Evolutionary conservation across 345 rosid species (phyloP).

Genomic region (Psidium guajava): DNA sequence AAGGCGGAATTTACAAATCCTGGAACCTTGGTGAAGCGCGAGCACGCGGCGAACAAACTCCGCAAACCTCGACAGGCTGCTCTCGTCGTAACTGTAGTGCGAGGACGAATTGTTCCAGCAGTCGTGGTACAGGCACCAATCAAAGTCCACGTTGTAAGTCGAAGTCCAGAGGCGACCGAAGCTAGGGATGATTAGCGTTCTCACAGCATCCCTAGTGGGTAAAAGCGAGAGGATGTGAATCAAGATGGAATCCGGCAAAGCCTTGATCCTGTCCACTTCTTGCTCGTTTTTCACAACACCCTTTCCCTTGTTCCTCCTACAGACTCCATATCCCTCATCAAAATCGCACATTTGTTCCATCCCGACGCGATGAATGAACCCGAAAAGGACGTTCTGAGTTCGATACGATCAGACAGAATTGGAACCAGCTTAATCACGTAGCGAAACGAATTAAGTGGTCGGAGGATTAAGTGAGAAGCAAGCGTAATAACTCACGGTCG

Average conservation of each 20-base stretch:
- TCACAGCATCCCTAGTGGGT: constrained; percentile 5
- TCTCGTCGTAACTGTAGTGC: neutral
- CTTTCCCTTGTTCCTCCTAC: neutral
- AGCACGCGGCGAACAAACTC: neutral
- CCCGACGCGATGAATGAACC: neutral
- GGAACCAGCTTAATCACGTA: neutral
- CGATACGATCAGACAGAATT: neutral
- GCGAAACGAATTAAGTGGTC: neutral
- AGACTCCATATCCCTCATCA: neutral
- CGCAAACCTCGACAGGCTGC: neutral
- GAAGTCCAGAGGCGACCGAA: constrained; percentile 5
- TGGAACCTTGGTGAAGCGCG: neutral
- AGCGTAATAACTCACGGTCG: neutral
- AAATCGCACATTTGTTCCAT: neutral
- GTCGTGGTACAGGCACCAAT: neutral
- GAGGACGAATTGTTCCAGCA: neutral
- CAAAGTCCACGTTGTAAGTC: constrained; percentile 2
- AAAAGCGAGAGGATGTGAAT: constrained; percentile 3
- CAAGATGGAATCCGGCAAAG: constrained; percentile 3
- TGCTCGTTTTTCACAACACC: neutral
- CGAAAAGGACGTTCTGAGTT: neutral
- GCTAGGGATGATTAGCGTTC: constrained; percentile 4
- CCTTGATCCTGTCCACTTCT: constrained; percentile 5
- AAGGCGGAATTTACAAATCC: constrained; percentile 1
- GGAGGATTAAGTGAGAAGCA: neutral